Evolutionary conservation across 2,329 filamentous ascomycete genomes (phyloP), one percentile per base, ranked within the genome.

Genomic region (Bipolaris zeicola): DNA sequence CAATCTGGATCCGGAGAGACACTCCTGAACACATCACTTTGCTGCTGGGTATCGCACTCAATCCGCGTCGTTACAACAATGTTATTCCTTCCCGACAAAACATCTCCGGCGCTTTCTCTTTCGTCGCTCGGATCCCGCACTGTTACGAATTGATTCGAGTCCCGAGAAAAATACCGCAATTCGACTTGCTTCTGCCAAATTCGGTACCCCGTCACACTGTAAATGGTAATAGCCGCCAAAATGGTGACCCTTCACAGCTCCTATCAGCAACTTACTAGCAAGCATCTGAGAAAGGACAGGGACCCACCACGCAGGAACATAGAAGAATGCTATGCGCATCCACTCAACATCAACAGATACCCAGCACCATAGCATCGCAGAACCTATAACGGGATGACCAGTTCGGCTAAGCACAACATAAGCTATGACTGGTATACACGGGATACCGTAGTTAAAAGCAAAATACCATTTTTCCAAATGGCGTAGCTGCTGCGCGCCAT

Each of bases 301-400:
- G 20, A 51, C 63, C 58, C 62, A 89, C 88, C 88, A 90, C 54
- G 89, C 82, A 5, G 88, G 88, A 0, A 80, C 87, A 67, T 95
- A 96, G 71, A 93, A 94, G 26, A 86, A 83, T 3, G 85, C 84
- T 55, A 95, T 87, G 37, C 91, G 87, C 74, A 90, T 85, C 55
- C 87, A 83, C 53, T 91, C 88, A 84, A 88, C 92, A 4, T 84
- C 76, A 2, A 78, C 69, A 1, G 82, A 78, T 16, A 95, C 81
- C 91, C 91, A 95, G 71, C 91, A 96, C 91, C 91, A 96, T 20
- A 95, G 76, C 1, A 84, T 85, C 26, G 91, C 91, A 64, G 89
- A 82, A 1, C 90, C 91, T 70, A 93, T 92, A 50, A 94, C 83
- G 3, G 80, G 83, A 5, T 79, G 76, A 0, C 71, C 65, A n/a